These are phyloP conservation scores for Clarireedia hainanense DNA, from an alignment of 2,329 filamentous ascomycete genomes.

Conservation along the genomic window DNA sequence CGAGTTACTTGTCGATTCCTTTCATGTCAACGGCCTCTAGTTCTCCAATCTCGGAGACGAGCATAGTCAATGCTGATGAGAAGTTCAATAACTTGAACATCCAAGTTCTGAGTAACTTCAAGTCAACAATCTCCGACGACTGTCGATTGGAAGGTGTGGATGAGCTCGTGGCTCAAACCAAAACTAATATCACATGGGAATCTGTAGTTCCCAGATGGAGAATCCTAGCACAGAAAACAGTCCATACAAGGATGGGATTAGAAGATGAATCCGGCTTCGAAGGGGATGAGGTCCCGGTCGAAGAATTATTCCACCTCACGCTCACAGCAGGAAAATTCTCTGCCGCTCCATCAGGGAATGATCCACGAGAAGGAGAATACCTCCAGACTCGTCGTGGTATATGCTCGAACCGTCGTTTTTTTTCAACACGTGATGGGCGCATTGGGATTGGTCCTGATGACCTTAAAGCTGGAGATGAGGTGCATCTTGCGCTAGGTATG, in stretches of 20 bases:
- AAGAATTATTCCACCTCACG: background rate
- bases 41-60: background rate
- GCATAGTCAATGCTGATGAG: background rate
- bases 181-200: background rate
- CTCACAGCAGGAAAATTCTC: background rate
- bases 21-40: background rate
- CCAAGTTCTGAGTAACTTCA: background rate
- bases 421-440: background rate
- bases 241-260: too few species aligned
- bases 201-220: background rate
- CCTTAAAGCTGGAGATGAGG: background rate
- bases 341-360: background rate
- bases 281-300: background rate
- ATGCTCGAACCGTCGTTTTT: background rate
- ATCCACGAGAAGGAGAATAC: background rate
- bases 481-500: background rate
- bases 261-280: too few species aligned
- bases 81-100: background rate
- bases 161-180: background rate
- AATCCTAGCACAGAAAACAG: background rate
- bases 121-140: background rate
- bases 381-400: background rate
- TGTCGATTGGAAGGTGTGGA: background rate
- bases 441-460: background rate
- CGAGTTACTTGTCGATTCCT: background rate